Evolutionary conservation across 495 filamentous ascomycete genomes (phyloP), one percentile per base, ranked within the genome.

Genomic region (Neurospora sublineolata): DNA sequence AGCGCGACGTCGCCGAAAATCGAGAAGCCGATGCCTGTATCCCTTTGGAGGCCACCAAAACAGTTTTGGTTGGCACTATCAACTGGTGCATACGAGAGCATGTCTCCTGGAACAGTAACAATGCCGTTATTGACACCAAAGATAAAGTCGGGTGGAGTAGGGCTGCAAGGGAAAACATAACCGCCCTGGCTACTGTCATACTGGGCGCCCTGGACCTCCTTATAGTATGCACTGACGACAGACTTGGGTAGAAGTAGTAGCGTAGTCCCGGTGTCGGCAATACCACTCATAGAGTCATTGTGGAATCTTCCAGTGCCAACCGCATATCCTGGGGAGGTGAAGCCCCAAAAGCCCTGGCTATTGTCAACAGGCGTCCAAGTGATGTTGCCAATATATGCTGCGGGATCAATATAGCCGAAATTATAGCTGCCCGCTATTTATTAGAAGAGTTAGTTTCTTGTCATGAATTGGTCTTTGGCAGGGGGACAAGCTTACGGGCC

Each of bases 231-330:
- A 8, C 75, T 74, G 74, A 90, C 89, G 75, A 92, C 79, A 36
- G 72, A 70, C 69, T 79, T 74, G 72, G 86, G 85, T 69, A 94
- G 83, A 73, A 91, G 85, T 41, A 92, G 76, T 67, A 95, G 88
- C 44, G 91, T 89, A 68, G 92, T 93, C 71, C 92, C 92, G 36
- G 92, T 91, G 82, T 90, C 88, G 68, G 86, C 84, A 77, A 91
- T 89, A 72, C 84, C 83, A 70, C 81, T 77, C 68, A 87, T 80
- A 42, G 77, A 75, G 52, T 76, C 75, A 44, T 73, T 75, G 44
- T 73, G 77, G 73, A 82, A 80, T 2, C 67, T 69, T 39, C 73
- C 72, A n/a, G 78, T 76, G 68, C 91, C 91, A 73, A 93, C 77
- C 36, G 82, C 77, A 80, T 91, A 93, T 67, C 88, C 87, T 9